Conservation (phyloP, 192 early-diverging fungal species). For the Podila minutissima region DNA sequence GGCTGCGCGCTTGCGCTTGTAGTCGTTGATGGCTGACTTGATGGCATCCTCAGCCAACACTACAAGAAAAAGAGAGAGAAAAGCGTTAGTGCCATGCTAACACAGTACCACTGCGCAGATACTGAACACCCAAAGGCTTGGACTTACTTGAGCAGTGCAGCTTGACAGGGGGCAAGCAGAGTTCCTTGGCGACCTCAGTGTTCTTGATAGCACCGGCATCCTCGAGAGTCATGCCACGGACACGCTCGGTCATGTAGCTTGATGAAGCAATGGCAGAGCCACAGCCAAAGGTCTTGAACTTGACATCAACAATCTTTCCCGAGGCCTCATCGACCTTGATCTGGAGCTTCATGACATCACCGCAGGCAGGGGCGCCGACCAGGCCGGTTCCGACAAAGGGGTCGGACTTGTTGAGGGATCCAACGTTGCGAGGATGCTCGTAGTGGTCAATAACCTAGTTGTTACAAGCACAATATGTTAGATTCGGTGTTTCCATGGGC, state of each 20-base stretch:
- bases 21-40: constrained; percentile 98
- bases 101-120: neutral
- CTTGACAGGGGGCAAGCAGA: constrained; percentile 96
- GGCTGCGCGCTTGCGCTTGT: constrained; percentile 81
- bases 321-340: constrained; percentile 93
- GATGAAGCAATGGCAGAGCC: constrained; percentile 96
- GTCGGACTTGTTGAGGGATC: constrained; percentile 88
- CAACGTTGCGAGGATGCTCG: constrained; percentile 95
- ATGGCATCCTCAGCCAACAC: constrained; percentile 99
- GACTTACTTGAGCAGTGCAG: constrained; percentile 95
- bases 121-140: neutral
- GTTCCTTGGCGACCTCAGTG: constrained; percentile 96
- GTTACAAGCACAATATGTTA: neutral
- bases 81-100: constrained; percentile 8
- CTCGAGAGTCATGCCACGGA: constrained; percentile 92
- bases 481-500: neutral
- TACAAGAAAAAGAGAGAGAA: constrained; percentile 41
- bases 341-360: constrained; percentile 95
- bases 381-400: constrained; percentile 96
- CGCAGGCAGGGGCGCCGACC: constrained; percentile 88
- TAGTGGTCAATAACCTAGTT: constrained; percentile 97
- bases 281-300: constrained; percentile 99
- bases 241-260: constrained; percentile 92
- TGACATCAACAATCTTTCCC: constrained; percentile 94
- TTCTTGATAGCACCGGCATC: constrained; percentile 95